A percentile compares a stretch with the other conserved stretches of the same genome.
phyloP scores from a whole-genome alignment of 108 stramenopile species.

The Skeletonema menzelii region DNA sequence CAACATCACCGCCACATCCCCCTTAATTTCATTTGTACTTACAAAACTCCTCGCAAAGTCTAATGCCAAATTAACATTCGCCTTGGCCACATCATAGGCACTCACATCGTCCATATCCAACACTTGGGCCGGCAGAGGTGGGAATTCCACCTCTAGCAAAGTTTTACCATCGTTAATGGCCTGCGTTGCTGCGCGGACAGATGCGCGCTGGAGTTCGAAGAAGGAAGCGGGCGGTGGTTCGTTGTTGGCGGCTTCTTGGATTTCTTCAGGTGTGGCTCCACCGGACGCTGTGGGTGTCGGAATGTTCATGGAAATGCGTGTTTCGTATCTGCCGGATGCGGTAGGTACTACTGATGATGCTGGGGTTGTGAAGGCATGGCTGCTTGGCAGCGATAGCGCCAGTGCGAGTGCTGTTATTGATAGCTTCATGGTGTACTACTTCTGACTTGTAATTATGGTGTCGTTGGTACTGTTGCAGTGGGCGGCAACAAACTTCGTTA shows the following conservation, averaged over 20 bases:
- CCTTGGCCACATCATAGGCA: slow-evolving; percentile 90
- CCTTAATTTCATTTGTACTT: slow-evolving; percentile 35
- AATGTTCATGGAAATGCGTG: slow-evolving; percentile 30
- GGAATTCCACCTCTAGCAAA: slow-evolving; percentile 92
- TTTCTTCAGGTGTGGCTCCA: slow-evolving; percentile 46
- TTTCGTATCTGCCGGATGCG: background rate
- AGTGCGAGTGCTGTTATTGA: background rate
- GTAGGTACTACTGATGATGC: background rate
- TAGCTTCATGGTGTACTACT: background rate
- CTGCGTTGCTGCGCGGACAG: slow-evolving; percentile 50
- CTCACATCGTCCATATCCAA: slow-evolving; percentile 91
- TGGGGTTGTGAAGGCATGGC: background rate
- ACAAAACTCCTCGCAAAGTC: slow-evolving; percentile 85
- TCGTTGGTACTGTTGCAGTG: too few species aligned
- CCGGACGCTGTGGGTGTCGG: slow-evolving; percentile 41
- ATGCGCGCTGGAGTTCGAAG: slow-evolving; percentile 78
- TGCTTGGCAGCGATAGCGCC: background rate
- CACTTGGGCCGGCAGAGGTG: slow-evolving; percentile 87
- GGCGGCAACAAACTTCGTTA: too few species aligned
- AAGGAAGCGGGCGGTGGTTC: slow-evolving; percentile 68
- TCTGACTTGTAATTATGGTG: too few species aligned
- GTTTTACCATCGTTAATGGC: slow-evolving; percentile 81
- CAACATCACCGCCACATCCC: slow-evolving; percentile 68
- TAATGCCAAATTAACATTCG: slow-evolving; percentile 88
- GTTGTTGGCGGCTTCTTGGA: slow-evolving; percentile 56